phyloP scores from a whole-genome alignment of 441 rosid species.

The Brassica balearica region DNA sequence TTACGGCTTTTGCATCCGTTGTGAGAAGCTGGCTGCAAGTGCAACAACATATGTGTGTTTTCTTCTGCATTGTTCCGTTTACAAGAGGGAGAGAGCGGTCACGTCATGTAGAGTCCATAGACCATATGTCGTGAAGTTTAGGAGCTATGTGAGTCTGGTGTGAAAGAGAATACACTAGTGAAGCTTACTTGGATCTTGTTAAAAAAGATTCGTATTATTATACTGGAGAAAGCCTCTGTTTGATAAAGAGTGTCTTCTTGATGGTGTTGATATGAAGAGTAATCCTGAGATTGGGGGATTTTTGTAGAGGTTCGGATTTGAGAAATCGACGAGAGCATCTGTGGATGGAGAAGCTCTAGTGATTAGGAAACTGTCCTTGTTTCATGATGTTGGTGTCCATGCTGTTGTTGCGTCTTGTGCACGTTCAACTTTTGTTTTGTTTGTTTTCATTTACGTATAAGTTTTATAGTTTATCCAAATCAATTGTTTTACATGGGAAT shows the following conservation, averaged over 20 bases:
- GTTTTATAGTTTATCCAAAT: neutral
- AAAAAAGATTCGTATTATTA: too few species aligned
- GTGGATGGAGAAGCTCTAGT: conserved; percentile 75
- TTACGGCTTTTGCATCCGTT: conserved; percentile 83
- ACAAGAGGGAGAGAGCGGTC: conserved; percentile 96
- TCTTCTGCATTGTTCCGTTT: conserved; percentile 96
- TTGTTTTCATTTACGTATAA: conserved; percentile 7
- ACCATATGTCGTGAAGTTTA: too few species aligned
- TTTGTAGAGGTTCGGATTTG: conserved; percentile 70
- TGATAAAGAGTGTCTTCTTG: conserved; percentile 39
- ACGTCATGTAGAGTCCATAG: conserved; percentile 73
- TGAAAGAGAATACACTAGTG: too few species aligned
- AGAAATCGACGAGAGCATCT: conserved; percentile 71
- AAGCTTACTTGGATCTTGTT: too few species aligned
- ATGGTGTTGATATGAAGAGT: conserved; percentile 37
- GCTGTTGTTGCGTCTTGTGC: conserved; percentile 54
- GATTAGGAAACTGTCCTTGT: conserved; percentile 69
- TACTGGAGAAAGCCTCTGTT: conserved; percentile 47
- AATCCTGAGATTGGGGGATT: conserved; percentile 68
- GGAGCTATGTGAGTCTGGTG: too few species aligned
- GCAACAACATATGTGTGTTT: conserved; percentile 92
- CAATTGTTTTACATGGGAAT: conserved; percentile 4
- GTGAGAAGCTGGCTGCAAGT: conserved; percentile 67
- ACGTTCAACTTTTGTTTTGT: conserved; percentile 30
- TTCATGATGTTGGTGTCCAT: conserved; percentile 52